Conservation (phyloP, 2,329 filamentous ascomycete genomes). For the Ceratocystis diversiconidia region DNA sequence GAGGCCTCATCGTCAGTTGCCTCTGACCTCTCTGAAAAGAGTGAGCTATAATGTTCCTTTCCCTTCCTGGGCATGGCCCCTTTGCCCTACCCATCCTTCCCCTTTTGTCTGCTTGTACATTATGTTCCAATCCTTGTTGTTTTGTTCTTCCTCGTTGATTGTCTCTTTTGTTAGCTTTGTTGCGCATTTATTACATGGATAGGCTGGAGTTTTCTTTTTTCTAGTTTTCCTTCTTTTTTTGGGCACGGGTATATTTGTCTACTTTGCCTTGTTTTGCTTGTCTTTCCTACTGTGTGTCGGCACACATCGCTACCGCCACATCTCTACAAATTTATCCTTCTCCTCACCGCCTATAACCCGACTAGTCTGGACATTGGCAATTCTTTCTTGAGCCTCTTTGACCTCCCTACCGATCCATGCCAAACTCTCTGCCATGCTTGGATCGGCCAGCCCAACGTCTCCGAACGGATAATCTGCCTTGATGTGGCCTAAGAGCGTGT, state of each 20-base stretch:
- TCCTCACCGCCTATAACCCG: slow-evolving; percentile 31
- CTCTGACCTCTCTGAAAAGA: slow-evolving; percentile 10
- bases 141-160: background rate
- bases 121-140: background rate
- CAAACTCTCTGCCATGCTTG: slow-evolving; percentile 39
- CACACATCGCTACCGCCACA: slow-evolving; percentile 25
- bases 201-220: background rate
- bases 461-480: slow-evolving; percentile 38
- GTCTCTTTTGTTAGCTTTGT: background rate
- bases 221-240: background rate
- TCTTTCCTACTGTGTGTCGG: background rate
- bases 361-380: slow-evolving; percentile 29
- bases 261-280: background rate
- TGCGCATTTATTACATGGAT: background rate
- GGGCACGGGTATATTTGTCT: too few species aligned
- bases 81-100: background rate
- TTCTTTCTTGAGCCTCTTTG: slow-evolving; percentile 27
- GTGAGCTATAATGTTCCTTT: slow-evolving; percentile 5
- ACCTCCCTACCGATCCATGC: slow-evolving; percentile 33
- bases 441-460: slow-evolving; percentile 36
- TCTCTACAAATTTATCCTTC: slow-evolving; percentile 34
- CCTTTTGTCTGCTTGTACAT: background rate
- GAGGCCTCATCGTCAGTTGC: slow-evolving; percentile 22
- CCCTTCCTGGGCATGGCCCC: background rate
- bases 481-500: slow-evolving; percentile 37